Conservation (phyloP, 139 green algal genomes). For the Tetradesmus lagerheimii region DNA sequence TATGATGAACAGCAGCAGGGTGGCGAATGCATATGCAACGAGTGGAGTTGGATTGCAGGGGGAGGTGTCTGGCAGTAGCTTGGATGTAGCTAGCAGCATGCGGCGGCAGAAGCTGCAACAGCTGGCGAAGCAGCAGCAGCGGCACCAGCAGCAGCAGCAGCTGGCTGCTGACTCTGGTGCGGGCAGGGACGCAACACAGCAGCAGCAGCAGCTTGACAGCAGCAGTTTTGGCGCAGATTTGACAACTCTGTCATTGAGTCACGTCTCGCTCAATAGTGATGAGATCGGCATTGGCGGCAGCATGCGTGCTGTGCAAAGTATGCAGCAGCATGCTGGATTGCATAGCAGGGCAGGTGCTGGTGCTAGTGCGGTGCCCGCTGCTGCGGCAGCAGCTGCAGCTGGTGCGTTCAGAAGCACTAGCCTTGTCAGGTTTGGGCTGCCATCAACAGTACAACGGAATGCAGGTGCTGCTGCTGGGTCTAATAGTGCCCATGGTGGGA, state of each 20-base stretch:
- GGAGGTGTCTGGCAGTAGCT: not conserved
- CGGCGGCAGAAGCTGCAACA: not conserved
- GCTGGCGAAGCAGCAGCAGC: not conserved
- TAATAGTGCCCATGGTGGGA: not conserved
- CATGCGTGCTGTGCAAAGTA: not conserved
- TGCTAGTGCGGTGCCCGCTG: too few species aligned
- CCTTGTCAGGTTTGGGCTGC: not conserved
- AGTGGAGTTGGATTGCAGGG: not conserved
- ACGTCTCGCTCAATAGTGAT: not conserved
- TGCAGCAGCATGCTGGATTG: not conserved
- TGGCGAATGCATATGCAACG: not conserved
- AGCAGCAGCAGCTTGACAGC: not conserved
- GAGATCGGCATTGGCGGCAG: not conserved
- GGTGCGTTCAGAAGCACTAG: not conserved
- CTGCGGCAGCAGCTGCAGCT: not conserved
- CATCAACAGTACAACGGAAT: not conserved
- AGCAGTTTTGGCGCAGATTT: not conserved
- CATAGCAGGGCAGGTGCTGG: not conserved
- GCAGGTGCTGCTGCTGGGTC: not conserved
- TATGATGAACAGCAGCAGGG: not conserved
- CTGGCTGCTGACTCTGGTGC: not conserved
- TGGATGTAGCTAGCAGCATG: not conserved
- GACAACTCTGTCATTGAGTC: not conserved
- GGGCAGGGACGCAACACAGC: not conserved
- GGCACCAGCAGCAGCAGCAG: not conserved